Percentiles rank a stretch among this genome's conserved stretches.
Conservation (phyloP, 2,329 filamentous ascomycete species). For the Botrytis pseudocinerea region DNA sequence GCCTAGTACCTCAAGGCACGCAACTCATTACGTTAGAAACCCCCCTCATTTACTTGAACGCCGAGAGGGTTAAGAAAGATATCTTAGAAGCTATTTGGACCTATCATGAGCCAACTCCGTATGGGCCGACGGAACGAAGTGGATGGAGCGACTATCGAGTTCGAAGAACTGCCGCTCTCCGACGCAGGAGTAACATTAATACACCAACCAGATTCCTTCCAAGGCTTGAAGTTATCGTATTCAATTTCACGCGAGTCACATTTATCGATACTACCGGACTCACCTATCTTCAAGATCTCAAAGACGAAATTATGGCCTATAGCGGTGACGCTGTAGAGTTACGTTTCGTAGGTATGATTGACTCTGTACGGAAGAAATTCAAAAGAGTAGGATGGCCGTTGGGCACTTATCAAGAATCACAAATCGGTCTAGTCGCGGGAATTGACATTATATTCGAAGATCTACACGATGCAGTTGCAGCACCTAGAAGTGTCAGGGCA, state of each 20-base stretch:
- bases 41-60: slow-evolving; percentile 7
- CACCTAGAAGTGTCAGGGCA: not conserved
- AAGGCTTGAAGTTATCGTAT: slow-evolving; percentile 27
- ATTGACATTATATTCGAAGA: slow-evolving; percentile 20
- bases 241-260: slow-evolving; percentile 27
- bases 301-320: slow-evolving; percentile 26
- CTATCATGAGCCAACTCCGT: not conserved
- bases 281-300: slow-evolving; percentile 26
- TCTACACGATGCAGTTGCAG: slow-evolving; percentile 4
- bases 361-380: slow-evolving; percentile 27
- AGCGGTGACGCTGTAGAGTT: slow-evolving; percentile 29
- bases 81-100: slow-evolving; percentile 11
- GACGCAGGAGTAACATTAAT: slow-evolving; percentile 16
- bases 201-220: slow-evolving; percentile 23
- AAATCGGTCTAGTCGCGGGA: slow-evolving; percentile 5
- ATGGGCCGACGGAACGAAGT: not conserved
- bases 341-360: slow-evolving; percentile 31
- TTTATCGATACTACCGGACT: slow-evolving; percentile 31
- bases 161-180: slow-evolving; percentile 2
- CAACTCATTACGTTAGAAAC: slow-evolving; percentile 15
- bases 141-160: slow-evolving; percentile 10
- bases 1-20: not conserved
- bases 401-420: slow-evolving; percentile 17
- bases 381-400: slow-evolving; percentile 14
- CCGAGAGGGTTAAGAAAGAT: slow-evolving; percentile 8